A percentile compares a stretch with the other conserved stretches of the same genome.
These are phyloP conservation scores for Scheffersomyces amazonensis DNA, from an alignment of 805 yeast genomes.

Conservation along the genomic window DNA sequence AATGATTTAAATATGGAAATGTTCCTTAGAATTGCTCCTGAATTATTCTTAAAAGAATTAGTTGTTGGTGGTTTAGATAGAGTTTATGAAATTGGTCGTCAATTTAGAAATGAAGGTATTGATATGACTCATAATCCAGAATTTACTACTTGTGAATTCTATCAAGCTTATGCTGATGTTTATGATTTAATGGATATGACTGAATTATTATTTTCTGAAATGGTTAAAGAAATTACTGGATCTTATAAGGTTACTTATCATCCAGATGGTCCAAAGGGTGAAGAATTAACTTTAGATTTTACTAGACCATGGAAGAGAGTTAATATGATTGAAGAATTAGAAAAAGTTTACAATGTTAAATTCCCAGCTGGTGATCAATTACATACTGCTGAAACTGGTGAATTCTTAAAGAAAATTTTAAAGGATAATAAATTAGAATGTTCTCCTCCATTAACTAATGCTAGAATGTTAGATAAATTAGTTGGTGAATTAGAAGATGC, in stretches of 20 bases:
- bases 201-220: conserved; percentile 88
- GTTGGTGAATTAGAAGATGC: conserved; percentile 96
- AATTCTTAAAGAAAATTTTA: conserved; percentile 78
- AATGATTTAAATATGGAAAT: conserved; percentile 94
- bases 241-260: conserved; percentile 82
- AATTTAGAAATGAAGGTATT: conserved; percentile 97
- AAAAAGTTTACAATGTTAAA: conserved; percentile 77
- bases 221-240: conserved; percentile 96
- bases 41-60: conserved; percentile 90
- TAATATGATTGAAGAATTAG: conserved; percentile 95
- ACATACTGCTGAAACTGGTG: conserved; percentile 91
- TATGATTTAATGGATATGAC: conserved; percentile 95
- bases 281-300: conserved; percentile 79
- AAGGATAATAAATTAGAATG: conserved; percentile 83
- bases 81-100: conserved; percentile 98
- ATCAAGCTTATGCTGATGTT: conserved; percentile 96
- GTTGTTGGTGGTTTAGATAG: conserved; percentile 98
- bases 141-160: conserved; percentile 98
- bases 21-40: conserved; percentile 99
- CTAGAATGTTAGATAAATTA: conserved; percentile 97
- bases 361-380: conserved; percentile 96
- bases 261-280: conserved; percentile 89
- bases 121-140: conserved; percentile 99
- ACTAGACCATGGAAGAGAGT: conserved; percentile 98
- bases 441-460: conserved; percentile 91